These are phyloP conservation scores for Penicillium cinerascens DNA, from an alignment of 495 filamentous ascomycete genomes.

Conservation along the genomic window DNA sequence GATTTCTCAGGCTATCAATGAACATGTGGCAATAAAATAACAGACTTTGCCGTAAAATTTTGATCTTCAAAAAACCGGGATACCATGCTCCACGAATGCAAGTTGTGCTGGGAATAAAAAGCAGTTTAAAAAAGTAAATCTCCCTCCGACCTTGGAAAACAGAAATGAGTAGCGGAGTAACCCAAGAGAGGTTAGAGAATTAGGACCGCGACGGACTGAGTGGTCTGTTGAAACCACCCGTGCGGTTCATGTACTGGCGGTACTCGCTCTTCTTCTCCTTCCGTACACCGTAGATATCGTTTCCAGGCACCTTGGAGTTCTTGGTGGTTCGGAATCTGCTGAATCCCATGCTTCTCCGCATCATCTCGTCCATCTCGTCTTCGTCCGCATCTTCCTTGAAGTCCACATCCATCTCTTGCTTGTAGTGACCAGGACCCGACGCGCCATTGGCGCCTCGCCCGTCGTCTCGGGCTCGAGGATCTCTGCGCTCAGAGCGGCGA, in stretches of 20 bases:
- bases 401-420: conserved; percentile 44
- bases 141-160: not conserved
- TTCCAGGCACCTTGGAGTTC: conserved; percentile 84
- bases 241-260: conserved; percentile 97
- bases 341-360: conserved; percentile 88
- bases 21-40: conserved; percentile 8
- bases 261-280: conserved; percentile 97
- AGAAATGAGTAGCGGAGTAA: not conserved
- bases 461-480: conserved; percentile 22
- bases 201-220: conserved; percentile 56
- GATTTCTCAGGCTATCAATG: conserved; percentile 4
- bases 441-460: conserved; percentile 25
- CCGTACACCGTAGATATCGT: conserved; percentile 75
- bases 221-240: conserved; percentile 94
- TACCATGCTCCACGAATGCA: conserved; percentile 28
- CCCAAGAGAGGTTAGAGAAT: not conserved
- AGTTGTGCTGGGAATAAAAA: conserved; percentile 13
- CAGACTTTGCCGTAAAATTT: conserved; percentile 7
- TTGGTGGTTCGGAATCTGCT: conserved; percentile 82
- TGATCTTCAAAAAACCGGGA: conserved; percentile 9
- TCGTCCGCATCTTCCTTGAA: conserved; percentile 52
- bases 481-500: conserved; percentile 33
- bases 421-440: conserved; percentile 17
- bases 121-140: conserved; percentile 3
- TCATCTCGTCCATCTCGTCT: conserved; percentile 68